A percentile compares a stretch with the other conserved stretches of the same genome.
Conservation (phyloP, 2,329 filamentous ascomycete species). For the Penicillium sp. region DNA sequence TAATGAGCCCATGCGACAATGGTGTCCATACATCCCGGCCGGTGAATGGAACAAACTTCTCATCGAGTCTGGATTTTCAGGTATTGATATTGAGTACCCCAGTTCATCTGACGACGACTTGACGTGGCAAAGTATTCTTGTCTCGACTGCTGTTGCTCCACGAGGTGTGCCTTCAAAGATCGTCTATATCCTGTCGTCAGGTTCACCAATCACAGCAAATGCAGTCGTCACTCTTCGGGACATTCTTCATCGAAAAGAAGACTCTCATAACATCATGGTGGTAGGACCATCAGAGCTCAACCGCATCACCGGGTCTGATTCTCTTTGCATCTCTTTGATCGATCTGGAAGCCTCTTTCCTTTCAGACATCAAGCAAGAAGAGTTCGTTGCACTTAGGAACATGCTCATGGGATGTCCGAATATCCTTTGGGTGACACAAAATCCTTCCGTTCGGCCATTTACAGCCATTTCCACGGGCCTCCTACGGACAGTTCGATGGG, state of each 20-base stretch:
- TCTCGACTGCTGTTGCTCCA: conserved; percentile 17
- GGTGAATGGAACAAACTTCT: conserved; percentile 21
- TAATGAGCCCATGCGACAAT: conserved; percentile 21
- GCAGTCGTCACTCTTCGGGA: background rate
- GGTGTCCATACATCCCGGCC: conserved; percentile 25
- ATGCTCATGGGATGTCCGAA: conserved; percentile 13
- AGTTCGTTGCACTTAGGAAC: conserved; percentile 7
- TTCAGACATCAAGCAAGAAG: background rate
- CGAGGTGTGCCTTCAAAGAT: background rate
- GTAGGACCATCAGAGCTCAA: conserved; percentile 3
- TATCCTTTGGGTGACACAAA: conserved; percentile 19
- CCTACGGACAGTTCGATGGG: conserved; percentile 24
- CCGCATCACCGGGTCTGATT: background rate
- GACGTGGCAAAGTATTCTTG: conserved; percentile 25
- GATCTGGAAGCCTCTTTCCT: conserved; percentile 17
- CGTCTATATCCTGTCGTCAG: conserved; percentile 13
- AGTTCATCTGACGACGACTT: conserved; percentile 18
- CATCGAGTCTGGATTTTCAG: conserved; percentile 19
- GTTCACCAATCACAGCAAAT: background rate
- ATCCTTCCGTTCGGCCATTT: conserved; percentile 3
- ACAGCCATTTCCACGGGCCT: conserved; percentile 20
- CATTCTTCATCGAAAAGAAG: background rate
- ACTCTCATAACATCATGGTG: background rate
- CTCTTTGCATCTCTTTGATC: conserved; percentile 17
- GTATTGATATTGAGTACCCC: conserved; percentile 24